Base-by-base conservation (phyloP, 306 rosid species). In the Neltuma alba region DNA sequence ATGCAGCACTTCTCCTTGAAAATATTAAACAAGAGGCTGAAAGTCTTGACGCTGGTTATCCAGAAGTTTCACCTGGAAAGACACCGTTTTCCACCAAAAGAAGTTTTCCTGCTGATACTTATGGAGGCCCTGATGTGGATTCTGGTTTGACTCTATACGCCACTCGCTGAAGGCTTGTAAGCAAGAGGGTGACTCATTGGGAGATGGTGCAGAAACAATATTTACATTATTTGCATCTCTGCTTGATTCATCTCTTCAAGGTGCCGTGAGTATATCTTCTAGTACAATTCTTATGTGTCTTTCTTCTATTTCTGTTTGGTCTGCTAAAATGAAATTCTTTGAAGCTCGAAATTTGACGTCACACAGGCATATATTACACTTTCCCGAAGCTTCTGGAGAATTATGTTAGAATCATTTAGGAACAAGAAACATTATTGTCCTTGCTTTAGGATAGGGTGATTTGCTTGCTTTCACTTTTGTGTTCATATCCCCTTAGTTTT, bases 1-100 rank as follows among this genome's bases (percentile, higher is more conserved):
- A 92, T 87, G 93, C 99, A 1, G 96, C 97, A 68, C 98, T 95
- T 63, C 75, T 93, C 85, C 98, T 95, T 38, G 99, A 92, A 74
- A 88, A 91, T 80, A 90, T 95, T 67, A 91, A 91, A 70, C 89
- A 90, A 81, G 99, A 95, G 84, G 92, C 75, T 40, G 93, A 89
- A 70, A 68, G 87, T 82, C 72, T 85, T 42, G 91, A 88, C 69
- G 84, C 75, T 66, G 80, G 84, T 76, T 88, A 81, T 79, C 45
- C 75, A 12, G 92, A 90, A 31, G 86, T 86, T 75, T 74, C 87
- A n/a, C 88, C 86, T 74, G 58, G 71, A 12, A 93, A 84, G 90
- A 23, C 79, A 66, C 72, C 47, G 42, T 70, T 86, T 81, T 82
- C 89, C 55, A 85, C 86, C 3, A 87, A 83, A 81, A 88, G 92